Conservation (phyloP, 2,329 filamentous ascomycete genomes). For the Ascochyta rabiei region DNA sequence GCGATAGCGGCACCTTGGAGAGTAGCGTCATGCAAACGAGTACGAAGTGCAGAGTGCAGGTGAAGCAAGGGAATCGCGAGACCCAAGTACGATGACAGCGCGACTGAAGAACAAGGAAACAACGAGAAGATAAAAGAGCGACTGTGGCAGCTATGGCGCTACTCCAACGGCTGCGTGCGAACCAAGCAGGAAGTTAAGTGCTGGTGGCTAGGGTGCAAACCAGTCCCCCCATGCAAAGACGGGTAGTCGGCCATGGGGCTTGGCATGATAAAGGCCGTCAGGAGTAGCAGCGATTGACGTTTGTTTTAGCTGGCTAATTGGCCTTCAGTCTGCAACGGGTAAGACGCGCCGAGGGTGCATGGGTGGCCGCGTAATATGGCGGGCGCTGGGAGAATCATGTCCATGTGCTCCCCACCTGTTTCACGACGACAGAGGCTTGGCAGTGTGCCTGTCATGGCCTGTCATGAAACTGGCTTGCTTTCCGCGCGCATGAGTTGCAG, state of each 20-base stretch:
- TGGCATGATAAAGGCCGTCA: conserved; percentile 36
- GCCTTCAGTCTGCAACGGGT: conserved; percentile 25
- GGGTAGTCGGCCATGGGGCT: conserved; percentile 38
- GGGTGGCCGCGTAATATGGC: conserved; percentile 39
- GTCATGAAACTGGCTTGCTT: conserved; percentile 20
- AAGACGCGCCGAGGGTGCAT: conserved; percentile 29
- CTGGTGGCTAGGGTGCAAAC: conserved; percentile 32
- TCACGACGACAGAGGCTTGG: conserved; percentile 29
- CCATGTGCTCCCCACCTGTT: conserved; percentile 29
- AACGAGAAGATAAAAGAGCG: conserved; percentile 24
- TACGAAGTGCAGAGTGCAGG: conserved; percentile 6
- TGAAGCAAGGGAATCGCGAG: conserved; percentile 16
- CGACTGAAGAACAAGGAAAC: conserved; percentile 14
- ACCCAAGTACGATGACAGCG: neutral
- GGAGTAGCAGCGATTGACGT: conserved; percentile 27
- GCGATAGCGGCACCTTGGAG: conserved; percentile 31
- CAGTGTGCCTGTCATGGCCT: conserved; percentile 17
- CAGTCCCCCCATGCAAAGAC: conserved; percentile 42
- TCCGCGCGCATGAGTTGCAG: conserved; percentile 5
- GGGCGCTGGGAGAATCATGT: conserved; percentile 26
- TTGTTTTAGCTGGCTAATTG: conserved; percentile 26
- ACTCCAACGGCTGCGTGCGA: conserved; percentile 26
- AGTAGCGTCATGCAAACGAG: conserved; percentile 36
- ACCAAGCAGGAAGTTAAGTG: conserved; percentile 34
- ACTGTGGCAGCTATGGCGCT: conserved; percentile 31